Percentiles rank a stretch among this genome's conserved stretches.
Conservation (phyloP, 768 basidiomycete genomes). For the Tremella fuciformis region DNA sequence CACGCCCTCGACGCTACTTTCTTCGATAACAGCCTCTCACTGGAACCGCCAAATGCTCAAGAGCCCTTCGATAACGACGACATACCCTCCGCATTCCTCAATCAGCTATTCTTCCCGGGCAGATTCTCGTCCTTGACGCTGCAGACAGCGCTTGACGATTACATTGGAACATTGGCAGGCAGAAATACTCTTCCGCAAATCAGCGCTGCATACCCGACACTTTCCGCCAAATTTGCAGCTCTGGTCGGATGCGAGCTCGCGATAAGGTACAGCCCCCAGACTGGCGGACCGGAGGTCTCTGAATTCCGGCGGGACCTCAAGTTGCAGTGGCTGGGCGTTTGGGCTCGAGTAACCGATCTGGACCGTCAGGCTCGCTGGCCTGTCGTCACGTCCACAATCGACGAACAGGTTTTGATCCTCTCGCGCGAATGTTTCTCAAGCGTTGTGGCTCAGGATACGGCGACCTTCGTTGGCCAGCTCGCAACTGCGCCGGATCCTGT, state of each 20-base stretch:
- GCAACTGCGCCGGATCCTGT: no score
- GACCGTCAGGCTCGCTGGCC: constrained; percentile 58
- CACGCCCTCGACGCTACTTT: constrained; percentile 59
- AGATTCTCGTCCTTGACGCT: constrained; percentile 81
- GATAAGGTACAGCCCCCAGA: constrained; percentile 68
- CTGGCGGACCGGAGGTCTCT: constrained; percentile 72
- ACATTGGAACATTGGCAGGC: constrained; percentile 63
- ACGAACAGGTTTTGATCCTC: constrained; percentile 57
- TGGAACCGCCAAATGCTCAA: constrained; percentile 50
- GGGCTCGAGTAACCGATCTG: constrained; percentile 83
- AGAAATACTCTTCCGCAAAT: constrained; percentile 57
- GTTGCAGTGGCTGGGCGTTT: constrained; percentile 93
- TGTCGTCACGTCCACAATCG: constrained; percentile 22
- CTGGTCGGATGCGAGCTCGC: constrained; percentile 83
- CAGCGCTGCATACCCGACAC: constrained; percentile 58
- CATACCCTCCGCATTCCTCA: constrained; percentile 73
- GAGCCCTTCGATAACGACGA: constrained; percentile 48
- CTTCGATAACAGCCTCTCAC: constrained; percentile 75
- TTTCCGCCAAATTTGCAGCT: constrained; percentile 72
- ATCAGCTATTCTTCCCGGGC: constrained; percentile 79
- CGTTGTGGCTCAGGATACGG: constrained; percentile 20
- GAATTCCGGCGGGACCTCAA: constrained; percentile 81
- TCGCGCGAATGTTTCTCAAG: constrained; percentile 31
- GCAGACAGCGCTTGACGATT: constrained; percentile 75
- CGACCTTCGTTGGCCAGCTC: constrained; percentile 12